Base-by-base conservation (phyloP, 1,284 basidiomycete genomes). In the Rhizopogon hawkerae region DNA sequence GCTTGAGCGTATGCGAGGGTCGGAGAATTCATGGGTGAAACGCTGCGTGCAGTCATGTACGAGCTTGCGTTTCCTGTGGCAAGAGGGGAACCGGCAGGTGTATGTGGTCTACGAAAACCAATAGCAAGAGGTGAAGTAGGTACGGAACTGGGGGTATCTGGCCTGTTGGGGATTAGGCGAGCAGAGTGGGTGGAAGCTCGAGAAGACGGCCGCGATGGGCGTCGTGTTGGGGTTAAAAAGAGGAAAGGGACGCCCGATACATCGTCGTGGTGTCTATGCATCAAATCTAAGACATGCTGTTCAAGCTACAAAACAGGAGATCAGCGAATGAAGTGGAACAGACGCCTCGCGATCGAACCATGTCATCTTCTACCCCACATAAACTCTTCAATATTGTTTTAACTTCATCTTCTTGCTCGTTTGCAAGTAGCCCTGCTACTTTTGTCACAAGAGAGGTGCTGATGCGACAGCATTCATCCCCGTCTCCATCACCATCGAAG, bases 201-300 rank as follows among this genome's bases (percentile, higher is more conserved):
- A 47, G 87, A 91, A 31, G 88, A 89, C 23, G 86, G 88, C 9
- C 89, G 79, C 14, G 86, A 90, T 42, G 86, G 89, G 36, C 86
- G 79, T 53, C 85, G 78, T 29, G 80, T 85, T 9, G 86, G 83
- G 7, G 85, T 88, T 45, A 90, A 72, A 66, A 85, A 87, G 47
- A 87, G 69, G 61, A 91, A 89, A 0, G 88, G 89, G 3, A 89
- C 85, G 16, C 85, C 85, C 37, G 85, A 83, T 42, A 85, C 69
- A 64, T 91, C 88, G 70, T 90, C 88, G 51, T 80, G 75, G 63
- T 89, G 86, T 67, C 85, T 85, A 66, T 91, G 88, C 88, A 91
- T 90, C 53, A 91, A 75, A 61, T 90, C 86, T 24, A 91, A 74
- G 49, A 89, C 83, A 62, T 80, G 76, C 57, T 87, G 81, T 60